phyloP scores from a whole-genome alignment of 805 yeast genomes.

The Wickerhamiella dianesei region DNA sequence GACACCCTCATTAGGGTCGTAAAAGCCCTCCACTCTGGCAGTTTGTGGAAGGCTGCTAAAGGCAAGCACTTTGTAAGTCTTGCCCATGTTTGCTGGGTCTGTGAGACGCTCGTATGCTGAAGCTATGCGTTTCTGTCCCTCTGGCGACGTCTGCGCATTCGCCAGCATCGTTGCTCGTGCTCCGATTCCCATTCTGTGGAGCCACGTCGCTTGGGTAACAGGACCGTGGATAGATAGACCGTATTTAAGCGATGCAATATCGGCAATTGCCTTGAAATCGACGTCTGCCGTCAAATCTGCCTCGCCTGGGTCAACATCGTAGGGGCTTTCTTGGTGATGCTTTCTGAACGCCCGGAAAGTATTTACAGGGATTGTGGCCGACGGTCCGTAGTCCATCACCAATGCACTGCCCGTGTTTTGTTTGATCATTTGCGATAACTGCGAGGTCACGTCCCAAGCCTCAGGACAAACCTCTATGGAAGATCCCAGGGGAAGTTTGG shows the following conservation, averaged over 20 bases:
- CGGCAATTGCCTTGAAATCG: constrained; percentile 50
- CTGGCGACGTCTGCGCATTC: constrained; percentile 30
- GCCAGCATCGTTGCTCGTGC: constrained; percentile 42
- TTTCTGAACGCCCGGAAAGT: constrained; percentile 59
- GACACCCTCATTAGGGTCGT: not conserved
- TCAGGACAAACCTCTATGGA: constrained; percentile 66
- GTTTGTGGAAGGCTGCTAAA: constrained; percentile 20
- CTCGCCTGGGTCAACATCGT: constrained; percentile 53
- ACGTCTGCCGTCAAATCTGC: constrained; percentile 78
- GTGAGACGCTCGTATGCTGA: constrained; percentile 50
- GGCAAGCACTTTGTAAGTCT: constrained; percentile 57
- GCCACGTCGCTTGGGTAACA: constrained; percentile 65
- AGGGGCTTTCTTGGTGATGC: constrained; percentile 65
- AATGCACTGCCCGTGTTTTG: constrained; percentile 47
- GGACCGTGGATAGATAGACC: constrained; percentile 38
- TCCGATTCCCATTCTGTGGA: constrained; percentile 62
- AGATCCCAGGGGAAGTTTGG: constrained; percentile 40
- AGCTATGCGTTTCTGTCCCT: constrained; percentile 39
- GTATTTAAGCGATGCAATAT: constrained; percentile 23
- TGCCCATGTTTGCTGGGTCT: constrained; percentile 61
- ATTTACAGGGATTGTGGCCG: constrained; percentile 48
- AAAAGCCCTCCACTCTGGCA: constrained; percentile 11
- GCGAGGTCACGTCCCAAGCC: constrained; percentile 42
- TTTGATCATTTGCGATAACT: constrained; percentile 35
- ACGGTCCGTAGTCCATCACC: constrained; percentile 67